Evolutionary conservation across 192 early-diverging fungal species (phyloP).

Genomic region (Lobosporangium transversale): DNA sequence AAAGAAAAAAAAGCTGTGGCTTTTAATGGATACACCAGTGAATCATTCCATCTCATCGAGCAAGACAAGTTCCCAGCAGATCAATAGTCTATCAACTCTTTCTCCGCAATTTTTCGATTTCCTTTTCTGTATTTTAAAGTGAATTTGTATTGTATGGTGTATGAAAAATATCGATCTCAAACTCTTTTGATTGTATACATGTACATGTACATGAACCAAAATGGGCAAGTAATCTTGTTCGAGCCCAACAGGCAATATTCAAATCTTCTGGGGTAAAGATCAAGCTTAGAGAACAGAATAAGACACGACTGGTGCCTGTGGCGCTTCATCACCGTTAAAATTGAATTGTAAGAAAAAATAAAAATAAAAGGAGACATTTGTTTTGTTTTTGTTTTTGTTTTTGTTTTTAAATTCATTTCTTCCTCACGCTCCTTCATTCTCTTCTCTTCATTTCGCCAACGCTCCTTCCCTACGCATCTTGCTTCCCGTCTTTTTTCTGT

Average conservation of each 20-base stretch:
- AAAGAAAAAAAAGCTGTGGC: background rate
- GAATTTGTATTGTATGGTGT: no score
- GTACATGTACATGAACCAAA: no score
- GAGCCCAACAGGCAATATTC: background rate
- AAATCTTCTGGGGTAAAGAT: background rate
- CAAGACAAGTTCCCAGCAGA: no score
- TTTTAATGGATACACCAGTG: conserved; percentile 1
- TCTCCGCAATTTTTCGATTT: background rate
- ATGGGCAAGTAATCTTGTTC: background rate
- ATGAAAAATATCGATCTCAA: no score
- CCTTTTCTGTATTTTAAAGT: background rate
- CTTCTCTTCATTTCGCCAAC: background rate
- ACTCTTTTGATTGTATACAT: no score
- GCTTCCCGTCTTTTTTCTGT: conserved; percentile 6
- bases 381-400: conserved; percentile 2
- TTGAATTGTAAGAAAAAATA: conserved; percentile 14
- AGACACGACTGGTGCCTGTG: background rate
- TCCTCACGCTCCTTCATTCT: background rate
- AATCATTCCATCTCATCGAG: conserved; percentile 37
- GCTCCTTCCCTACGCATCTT: background rate
- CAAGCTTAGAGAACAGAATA: background rate
- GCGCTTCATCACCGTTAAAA: background rate
- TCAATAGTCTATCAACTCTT: no score
- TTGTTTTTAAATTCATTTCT: background rate
- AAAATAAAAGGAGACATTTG: background rate